A percentile compares a stretch with the other conserved stretches of the same genome.
phyloP scores from a whole-genome alignment of 306 rosid species.

The Urtica urens region DNA sequence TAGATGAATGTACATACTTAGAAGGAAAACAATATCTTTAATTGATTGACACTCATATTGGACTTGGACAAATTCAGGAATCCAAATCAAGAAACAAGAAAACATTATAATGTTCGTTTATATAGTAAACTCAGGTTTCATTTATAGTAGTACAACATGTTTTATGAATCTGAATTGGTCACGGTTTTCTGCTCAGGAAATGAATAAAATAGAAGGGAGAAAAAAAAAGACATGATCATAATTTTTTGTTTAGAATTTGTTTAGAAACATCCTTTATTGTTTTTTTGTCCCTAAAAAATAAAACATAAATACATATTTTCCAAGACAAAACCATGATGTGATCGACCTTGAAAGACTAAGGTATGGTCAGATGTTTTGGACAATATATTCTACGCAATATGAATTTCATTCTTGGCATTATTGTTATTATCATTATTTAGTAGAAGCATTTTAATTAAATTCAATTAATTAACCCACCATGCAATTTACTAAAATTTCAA shows the following conservation, averaged over 20 bases:
- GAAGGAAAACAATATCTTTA: no score
- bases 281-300: background rate
- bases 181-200: no score
- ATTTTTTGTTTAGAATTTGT: conserved; percentile 4
- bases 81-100: no score
- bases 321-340: conserved; percentile 10
- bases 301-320: conserved; percentile 1
- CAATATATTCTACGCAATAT: background rate
- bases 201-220: no score
- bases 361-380: conserved; percentile 5
- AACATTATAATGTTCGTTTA: no score
- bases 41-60: no score
- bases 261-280: conserved; percentile 7
- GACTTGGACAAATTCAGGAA: no score
- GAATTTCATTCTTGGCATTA: conserved; percentile 7
- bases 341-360: conserved; percentile 2
- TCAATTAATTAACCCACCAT: background rate
- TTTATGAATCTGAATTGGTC: background rate
- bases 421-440: background rate
- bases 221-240: conserved; percentile 1
- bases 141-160: background rate
- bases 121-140: no score
- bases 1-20: no score
- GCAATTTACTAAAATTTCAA: background rate
- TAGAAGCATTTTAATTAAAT: background rate